Percentiles rank a stretch among this genome's conserved stretches.
These are phyloP conservation scores for Vigna unguiculata DNA, from an alignment of 306 rosid species.

Conservation along the genomic window DNA sequence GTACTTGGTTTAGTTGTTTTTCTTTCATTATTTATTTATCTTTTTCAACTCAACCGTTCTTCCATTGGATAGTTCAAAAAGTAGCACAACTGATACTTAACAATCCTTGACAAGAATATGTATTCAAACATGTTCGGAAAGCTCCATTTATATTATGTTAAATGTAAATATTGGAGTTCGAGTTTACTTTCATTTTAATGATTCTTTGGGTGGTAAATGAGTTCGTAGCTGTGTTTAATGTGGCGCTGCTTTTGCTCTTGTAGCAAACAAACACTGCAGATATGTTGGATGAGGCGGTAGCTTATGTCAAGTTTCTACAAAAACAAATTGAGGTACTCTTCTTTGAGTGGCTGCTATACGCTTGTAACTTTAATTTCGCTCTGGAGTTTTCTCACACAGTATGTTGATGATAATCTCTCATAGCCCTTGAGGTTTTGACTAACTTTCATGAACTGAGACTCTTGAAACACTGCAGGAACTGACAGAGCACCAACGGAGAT, in stretches of 20 bases:
- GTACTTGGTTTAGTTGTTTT: neutral
- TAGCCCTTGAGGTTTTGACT: neutral
- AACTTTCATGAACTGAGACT: constrained; percentile 16
- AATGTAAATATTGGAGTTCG: neutral
- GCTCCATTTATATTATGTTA: neutral
- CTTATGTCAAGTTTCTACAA: constrained; percentile 86
- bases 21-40: neutral
- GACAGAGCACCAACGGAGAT: constrained; percentile 70
- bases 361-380: neutral
- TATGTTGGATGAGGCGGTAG: constrained; percentile 93
- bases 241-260: constrained; percentile 44
- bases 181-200: neutral
- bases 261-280: constrained; percentile 98
- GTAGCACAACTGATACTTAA: neutral
- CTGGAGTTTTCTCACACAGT: neutral
- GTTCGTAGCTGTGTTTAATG: neutral
- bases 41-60: neutral
- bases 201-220: neutral
- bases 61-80: neutral
- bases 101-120: neutral
- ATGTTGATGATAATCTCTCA: neutral
- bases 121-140: neutral
- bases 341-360: constrained; percentile 6
- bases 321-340: constrained; percentile 81
- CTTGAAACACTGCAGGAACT: constrained; percentile 75